A percentile compares a stretch with the other conserved stretches of the same genome.
Conservation (phyloP, 1,284 basidiomycete genomes). For the Clitocybe nebularis region DNA sequence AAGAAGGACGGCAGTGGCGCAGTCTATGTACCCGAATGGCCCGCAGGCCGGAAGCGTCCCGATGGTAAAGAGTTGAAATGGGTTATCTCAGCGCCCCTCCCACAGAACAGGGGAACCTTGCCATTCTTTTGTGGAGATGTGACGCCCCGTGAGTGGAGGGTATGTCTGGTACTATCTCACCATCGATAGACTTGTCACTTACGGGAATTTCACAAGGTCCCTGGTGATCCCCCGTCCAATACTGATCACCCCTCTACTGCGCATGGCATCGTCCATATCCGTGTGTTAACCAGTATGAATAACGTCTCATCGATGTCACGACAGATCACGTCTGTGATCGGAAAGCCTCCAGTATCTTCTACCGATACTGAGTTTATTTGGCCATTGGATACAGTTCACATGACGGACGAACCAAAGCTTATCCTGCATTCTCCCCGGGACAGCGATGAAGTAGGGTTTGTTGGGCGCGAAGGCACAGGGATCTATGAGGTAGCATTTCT, state of each 20-base stretch:
- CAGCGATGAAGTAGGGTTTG: slow-evolving; percentile 32
- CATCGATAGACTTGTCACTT: not conserved
- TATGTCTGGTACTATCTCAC: slow-evolving; percentile 27
- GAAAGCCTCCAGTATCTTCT: slow-evolving; percentile 29
- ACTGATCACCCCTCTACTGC: slow-evolving; percentile 43
- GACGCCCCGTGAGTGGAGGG: slow-evolving; percentile 54
- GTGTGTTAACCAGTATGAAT: slow-evolving; percentile 29
- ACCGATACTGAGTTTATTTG: slow-evolving; percentile 25
- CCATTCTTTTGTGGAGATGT: slow-evolving; percentile 76
- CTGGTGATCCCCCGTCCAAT: slow-evolving; percentile 39
- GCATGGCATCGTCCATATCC: slow-evolving; percentile 42
- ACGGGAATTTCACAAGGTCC: slow-evolving; percentile 38
- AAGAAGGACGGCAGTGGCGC: slow-evolving; percentile 29
- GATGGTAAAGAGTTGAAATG: slow-evolving; percentile 56
- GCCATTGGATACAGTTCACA: slow-evolving; percentile 31
- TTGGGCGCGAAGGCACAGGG: slow-evolving; percentile 31
- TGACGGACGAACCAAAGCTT: slow-evolving; percentile 23
- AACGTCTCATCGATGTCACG: slow-evolving; percentile 26
- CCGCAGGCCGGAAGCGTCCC: slow-evolving; percentile 47
- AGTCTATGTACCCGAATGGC: slow-evolving; percentile 39
- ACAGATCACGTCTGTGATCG: slow-evolving; percentile 46
- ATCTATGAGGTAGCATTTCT: slow-evolving; percentile 50
- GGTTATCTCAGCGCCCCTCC: slow-evolving; percentile 44
- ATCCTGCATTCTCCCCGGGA: slow-evolving; percentile 32
- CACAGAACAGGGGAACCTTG: slow-evolving; percentile 30